These are phyloP conservation scores for Whalleya microplaca DNA, from an alignment of 2,329 filamentous ascomycete species.

Conservation along the genomic window DNA sequence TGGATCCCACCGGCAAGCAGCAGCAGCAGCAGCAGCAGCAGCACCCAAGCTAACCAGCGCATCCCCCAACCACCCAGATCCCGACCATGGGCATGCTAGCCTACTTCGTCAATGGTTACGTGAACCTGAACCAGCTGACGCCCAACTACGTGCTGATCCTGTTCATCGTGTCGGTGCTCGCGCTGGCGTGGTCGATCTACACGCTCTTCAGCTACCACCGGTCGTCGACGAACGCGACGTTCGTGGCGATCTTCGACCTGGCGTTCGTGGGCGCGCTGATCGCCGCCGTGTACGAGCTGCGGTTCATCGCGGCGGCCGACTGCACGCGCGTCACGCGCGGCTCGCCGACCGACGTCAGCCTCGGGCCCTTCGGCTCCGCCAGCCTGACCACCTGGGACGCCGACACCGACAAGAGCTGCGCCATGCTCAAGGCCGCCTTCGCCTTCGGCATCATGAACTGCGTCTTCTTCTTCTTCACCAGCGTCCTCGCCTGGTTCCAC, in stretches of 20 bases:
- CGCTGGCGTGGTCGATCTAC: constrained; percentile 64
- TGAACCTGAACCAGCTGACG: constrained; percentile 59
- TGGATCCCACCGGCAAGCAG: too few relatives aligned
- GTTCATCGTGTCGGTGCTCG: constrained; percentile 69
- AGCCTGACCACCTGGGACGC: constrained; percentile 55
- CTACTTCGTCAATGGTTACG: constrained; percentile 67
- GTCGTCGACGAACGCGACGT: constrained; percentile 61
- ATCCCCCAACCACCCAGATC: constrained; percentile 49
- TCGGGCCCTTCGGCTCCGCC: constrained; percentile 66
- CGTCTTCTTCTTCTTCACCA: constrained; percentile 79
- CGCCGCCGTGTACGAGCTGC: constrained; percentile 62
- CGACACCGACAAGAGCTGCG: constrained; percentile 74
- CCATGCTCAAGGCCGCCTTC: constrained; percentile 90
- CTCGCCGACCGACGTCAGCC: constrained; percentile 56
- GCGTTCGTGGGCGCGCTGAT: constrained; percentile 67
- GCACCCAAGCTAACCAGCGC: neutral
- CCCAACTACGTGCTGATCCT: constrained; percentile 66
- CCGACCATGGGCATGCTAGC: constrained; percentile 68
- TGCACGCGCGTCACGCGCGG: constrained; percentile 64
- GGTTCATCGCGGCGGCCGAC: constrained; percentile 63
- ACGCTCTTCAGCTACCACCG: constrained; percentile 71
- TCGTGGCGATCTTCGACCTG: constrained; percentile 64
- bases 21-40: too few relatives aligned
- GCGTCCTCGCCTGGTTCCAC: constrained; percentile 67
- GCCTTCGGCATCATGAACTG: constrained; percentile 89